Base-by-base conservation (phyloP, 192 early-diverging fungal species). In the Obelidium mucronatum region DNA sequence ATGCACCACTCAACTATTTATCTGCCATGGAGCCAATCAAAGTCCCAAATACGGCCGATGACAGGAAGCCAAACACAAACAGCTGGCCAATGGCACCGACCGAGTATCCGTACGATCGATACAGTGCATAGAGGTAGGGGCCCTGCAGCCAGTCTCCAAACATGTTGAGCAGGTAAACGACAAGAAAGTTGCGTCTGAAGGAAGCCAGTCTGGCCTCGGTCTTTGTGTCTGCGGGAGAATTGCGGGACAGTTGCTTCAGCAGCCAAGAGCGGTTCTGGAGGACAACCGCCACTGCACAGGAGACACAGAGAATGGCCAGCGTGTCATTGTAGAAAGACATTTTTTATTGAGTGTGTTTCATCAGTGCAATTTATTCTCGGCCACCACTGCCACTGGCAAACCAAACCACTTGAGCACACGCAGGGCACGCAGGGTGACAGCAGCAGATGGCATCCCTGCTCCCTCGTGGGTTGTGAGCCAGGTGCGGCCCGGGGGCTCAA, bases 21-120 rank as follows among this genome's bases (percentile, higher is more conserved):
- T 94, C 93, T 15, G 90, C 91, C 17, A 92, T 69, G 55, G 89
- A 88, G 72, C 92, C 93, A 44, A 92, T 75, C 5, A 90, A 66
- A 1, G 91, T 93, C 36, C 92, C 92, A 84, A 90, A 87, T 52
- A 93, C 74, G 6, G 91, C 92, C 40, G 90, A 83, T 11, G 87
- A 87, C 35, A 91, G 72, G 73, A 94, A 94, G 24, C 93, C 93
- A 13, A 86, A 87, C 28, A 94, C 84, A 74, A 92, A 93, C 40
- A 94, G 75, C 34, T 89, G 74, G 6, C 89, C 92, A 71, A 93
- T 93, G 2, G 87, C 74, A 30, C 77, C 75, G 53, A 92, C 82
- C 0, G 74, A 58, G 74, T 87, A 90, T 30, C 83, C 83, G 67
- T 92, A 89, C 1, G 72, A 81, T 52, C 83, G 78, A 68, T 94